Conservation (phyloP, 2,329 filamentous ascomycete genomes). For the Pestalotiopsis sp. region DNA sequence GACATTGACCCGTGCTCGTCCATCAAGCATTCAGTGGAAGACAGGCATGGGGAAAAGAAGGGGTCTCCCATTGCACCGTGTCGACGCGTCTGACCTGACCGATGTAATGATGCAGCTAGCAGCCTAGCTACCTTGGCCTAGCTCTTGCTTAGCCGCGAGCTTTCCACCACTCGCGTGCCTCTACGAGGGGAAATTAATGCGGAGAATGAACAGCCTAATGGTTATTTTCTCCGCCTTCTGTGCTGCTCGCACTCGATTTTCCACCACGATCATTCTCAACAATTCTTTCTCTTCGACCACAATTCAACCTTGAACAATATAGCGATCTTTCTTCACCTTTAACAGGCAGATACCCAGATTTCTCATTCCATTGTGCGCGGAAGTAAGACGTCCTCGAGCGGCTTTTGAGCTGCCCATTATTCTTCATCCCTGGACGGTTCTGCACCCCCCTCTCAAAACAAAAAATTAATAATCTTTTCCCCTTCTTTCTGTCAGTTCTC, state of each 20-base stretch:
- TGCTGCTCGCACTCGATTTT: background rate
- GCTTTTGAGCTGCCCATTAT: background rate
- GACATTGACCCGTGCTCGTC: no score
- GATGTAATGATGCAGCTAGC: background rate
- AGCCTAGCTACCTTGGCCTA: background rate
- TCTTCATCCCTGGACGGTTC: background rate
- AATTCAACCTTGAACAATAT: background rate
- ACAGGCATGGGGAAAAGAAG: background rate
- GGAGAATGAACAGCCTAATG: background rate
- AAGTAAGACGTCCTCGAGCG: background rate
- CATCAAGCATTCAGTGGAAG: background rate
- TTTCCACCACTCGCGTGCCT: background rate
- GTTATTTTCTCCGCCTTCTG: constrained; percentile 5
- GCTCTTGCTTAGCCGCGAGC: background rate
- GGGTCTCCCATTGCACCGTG: background rate
- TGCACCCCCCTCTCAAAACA: background rate
- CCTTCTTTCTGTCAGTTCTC: background rate
- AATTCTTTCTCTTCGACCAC: background rate
- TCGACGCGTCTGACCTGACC: background rate
- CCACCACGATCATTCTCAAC: background rate
- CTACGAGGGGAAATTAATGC: constrained; percentile 4
- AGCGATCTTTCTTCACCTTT: background rate
- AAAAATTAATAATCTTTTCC: background rate
- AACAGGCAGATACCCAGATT: background rate
- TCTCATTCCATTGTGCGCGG: background rate